Conservation (phyloP, 176 grass and related monocot genomes). For the Juncus inflexus region DNA sequence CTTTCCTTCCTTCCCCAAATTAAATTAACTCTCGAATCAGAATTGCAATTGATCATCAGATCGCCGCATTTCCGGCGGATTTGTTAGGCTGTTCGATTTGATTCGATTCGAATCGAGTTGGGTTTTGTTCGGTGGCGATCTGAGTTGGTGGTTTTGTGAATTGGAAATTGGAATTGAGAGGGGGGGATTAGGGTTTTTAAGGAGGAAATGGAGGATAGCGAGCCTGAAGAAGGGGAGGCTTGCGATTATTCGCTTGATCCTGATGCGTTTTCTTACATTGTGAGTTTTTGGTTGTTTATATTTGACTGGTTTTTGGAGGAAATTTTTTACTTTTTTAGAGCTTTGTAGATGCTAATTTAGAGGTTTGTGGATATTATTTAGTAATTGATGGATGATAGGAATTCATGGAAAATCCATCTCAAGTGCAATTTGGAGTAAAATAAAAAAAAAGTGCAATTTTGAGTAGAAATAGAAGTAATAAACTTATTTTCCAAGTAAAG, state of each 20-base stretch:
- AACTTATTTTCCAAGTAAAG: too few species aligned
- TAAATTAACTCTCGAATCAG: too few species aligned
- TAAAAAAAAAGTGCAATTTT: too few species aligned
- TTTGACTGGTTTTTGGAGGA: conserved; percentile 20
- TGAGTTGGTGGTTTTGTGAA: neutral
- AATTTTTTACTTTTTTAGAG: neutral
- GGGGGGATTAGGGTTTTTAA: conserved; percentile 20
- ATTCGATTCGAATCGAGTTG: neutral
- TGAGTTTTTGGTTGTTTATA: conserved; percentile 33
- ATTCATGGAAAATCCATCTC: neutral
- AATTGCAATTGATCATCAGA: conserved; percentile 15
- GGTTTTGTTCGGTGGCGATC: conserved; percentile 18
- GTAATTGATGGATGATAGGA: neutral
- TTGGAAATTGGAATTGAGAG: conserved; percentile 8
- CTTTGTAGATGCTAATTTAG: neutral
- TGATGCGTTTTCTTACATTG: conserved; percentile 89
- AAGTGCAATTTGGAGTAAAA: neutral
- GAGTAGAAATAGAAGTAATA: too few species aligned
- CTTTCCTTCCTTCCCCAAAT: too few species aligned
- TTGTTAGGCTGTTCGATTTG: neutral
- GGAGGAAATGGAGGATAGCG: conserved; percentile 44
- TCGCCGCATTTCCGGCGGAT: neutral
- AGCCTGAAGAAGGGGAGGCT: conserved; percentile 84
- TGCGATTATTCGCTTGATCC: conserved; percentile 67
- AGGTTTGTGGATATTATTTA: neutral